Base-by-base conservation (phyloP, 2,329 filamentous ascomycete species). In the Pestalotiopsis sp. region DNA sequence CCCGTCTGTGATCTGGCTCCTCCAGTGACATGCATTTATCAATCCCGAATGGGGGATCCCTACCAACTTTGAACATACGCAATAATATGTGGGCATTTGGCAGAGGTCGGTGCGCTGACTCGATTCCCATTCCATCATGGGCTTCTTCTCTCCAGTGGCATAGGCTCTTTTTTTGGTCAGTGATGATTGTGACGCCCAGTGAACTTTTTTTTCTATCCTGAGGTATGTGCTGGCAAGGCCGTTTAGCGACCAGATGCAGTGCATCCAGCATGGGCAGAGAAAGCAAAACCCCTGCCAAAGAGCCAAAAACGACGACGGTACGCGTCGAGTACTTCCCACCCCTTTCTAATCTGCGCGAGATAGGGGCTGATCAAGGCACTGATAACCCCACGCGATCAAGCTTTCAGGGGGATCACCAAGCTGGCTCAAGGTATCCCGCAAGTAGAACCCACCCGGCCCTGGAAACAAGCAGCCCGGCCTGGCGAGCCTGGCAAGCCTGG, bases 371-470 rank as follows among this genome's bases (percentile, higher is more conserved):
- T 41, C 27, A n/a, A 27, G 41, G 62, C 41, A 49, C 57, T 59
- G 62, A 25, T 49, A 36, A 25, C 20, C 20, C 60, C 60, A 49
- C 23, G 20, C 41, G 9, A 25, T 56, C 36, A 59, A 36, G 52
- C 9, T 17, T 25, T 60, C 31, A 60, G 52, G 52, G 64, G 64
- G n/a, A 36, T 39, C 49, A 27, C 20, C 25, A 13, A 36, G 31
- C 11, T 27, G 20, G 27, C 25, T 36, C 57, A n/a, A 38, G 63
- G 63, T 66, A 66, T 66, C 49, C 49, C 49, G 31, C 41, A 66
- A 38, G 63, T 66, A 66, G 12, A 45, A 12, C 12, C 63, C 52
- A 36, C 59, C 23, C 25, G 23, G 25, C 25, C n/a, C 27, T 59
- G n/a, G 12, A 20, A 17, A 25, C 56, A 25, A n/a, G 20, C 20